Base-by-base conservation (phyloP, 495 filamentous ascomycete genomes). In the Xylaria acuta region DNA sequence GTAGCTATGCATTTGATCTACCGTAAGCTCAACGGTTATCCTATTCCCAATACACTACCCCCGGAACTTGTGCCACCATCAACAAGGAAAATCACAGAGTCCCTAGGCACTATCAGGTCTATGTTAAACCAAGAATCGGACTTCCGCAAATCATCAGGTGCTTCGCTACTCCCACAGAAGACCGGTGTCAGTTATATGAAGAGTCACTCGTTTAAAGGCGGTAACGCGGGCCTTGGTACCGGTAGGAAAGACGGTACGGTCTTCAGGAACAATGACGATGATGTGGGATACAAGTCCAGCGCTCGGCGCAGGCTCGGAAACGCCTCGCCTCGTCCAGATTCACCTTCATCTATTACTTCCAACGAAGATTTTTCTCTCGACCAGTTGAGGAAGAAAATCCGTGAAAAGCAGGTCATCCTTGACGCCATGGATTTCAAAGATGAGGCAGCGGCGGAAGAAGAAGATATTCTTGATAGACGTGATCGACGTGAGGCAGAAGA, bases 1-100 rank as follows among this genome's bases (percentile, higher is more conserved):
- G 95, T 99, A 49, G 95, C 93, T 8, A 99, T 99, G 96, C 97
- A 99, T 87, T 83, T 99, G 80, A 98, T 99, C 68, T 99, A 98
- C 79, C 90, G 97, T 73, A 97, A 95, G 78, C 87, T 98, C 34
- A 98, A 98, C 73, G 94, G 94, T 36, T 97, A 99, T 76, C 94
- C 96, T 2, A 87, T 98, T 58, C 97, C 97, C n/a, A 92, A 90
- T 75, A 92, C 93, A 54, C 86, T 98, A 20, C 97, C 97, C 5
- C 90, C 97, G 6, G 97, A 99, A 84, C 90, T 99, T 62, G 90
- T 98, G 18, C 97, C 97, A 58, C 97, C 97, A 1, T 98, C 95
- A 6, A 97, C 95, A n/a, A 90, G 95, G 58, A 97, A 97, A 76
- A 85, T 99, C 72, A 94, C 91, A 75, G 93, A 95, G 74, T 95